Base-by-base conservation (phyloP, 768 basidiomycete species). In the Daedaleopsis sinensis region DNA sequence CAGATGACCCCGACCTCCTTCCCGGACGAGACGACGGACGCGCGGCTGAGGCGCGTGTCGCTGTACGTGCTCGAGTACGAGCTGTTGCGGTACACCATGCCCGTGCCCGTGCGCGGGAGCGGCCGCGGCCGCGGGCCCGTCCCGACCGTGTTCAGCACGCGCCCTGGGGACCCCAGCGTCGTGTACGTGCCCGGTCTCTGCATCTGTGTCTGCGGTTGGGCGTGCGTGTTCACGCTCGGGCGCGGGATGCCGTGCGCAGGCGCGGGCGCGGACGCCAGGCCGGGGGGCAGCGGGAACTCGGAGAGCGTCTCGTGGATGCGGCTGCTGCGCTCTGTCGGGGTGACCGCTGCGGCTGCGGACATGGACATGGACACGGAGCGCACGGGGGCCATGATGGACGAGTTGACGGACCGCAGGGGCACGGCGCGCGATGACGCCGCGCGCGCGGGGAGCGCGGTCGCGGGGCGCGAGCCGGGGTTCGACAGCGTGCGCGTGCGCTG, bases 91-190 rank as follows among this genome's bases (percentile, higher is more conserved):
- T 89, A 89, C 44, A 77, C 73, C 88, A 89, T 89, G 18, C 88
- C 88, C 16, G 87, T 86, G 2, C 88, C 88, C 11, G 83, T 88
- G 37, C 88, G 72, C 9, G 87, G 47, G 47, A 21, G 86, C 62
- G 83, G 84, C 16, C 77, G 68, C 60, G 52, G 63, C 18, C 77
- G 67, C 61, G 52, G 63, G 44, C 65, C 52, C 4, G 59, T 48
- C 23, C 62, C 64, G 16, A 65, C 56, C 27, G 67, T 60, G 19
- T 62, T 62, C 21, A 57, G 55, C 51, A 65, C 55, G 23, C 56
- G 63, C 42, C 56, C 51, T 15, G 61, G 39, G 5, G 63, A 52
- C 37, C 44, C 11, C 35, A 49, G 50, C 43, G 52, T 49, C 27
- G 50, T 21, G 18, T 35, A 37, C 23, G 51, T 48, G 46, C 38